Base-by-base conservation (phyloP, 2,329 filamentous ascomycete genomes). In the Monilinia laxa region DNA sequence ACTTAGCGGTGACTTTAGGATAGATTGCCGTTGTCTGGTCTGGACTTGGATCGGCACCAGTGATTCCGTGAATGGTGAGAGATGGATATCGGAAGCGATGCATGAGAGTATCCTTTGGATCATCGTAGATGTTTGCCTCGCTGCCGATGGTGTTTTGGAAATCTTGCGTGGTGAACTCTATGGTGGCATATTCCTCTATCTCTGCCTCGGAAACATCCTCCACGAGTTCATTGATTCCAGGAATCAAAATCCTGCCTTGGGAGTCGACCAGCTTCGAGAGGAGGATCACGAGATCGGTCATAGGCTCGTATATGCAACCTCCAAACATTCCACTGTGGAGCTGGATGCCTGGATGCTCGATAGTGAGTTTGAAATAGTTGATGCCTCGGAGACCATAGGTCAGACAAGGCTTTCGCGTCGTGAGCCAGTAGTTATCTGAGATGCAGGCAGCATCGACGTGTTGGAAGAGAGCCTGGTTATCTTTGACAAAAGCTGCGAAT, bases 401-500 rank as follows among this genome's bases (percentile, higher is more conserved):
- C 1, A 65, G 3, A 23, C 63, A 65, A 3, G 63, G 63, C 35
- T 65, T 65, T n/a, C 20, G 11, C 6, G 28, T 57, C n/a, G 55
- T 59, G 14, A 62, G 45, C 63, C 63, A 65, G 18, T 60, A 65
- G 23, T 51, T 65, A 45, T 65, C 63, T 12, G 63, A 65, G 7
- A 65, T 65, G 20, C 54, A 65, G 14, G 45, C 55, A 4, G 55
- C 63, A 10, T 62, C 42, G 9, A 60, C 54, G 6, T 60, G n/a
- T 3, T 20, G 18, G 5, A 65, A 60, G 23, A 59, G 31, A 4
- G 9, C 4, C 18, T 3, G 28, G 28, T 56, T 52, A 2, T 11
- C 9, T 5, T 12, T 52, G 12, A 45, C 35, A 52, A 65, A 60
- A 0, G 9, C 28, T 6, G 45, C 40, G 11, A 65, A 57, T n/a